A percentile compares a stretch with the other conserved stretches of the same genome.
Conservation (phyloP, 306 rosid genomes). For the Acmispon strigosus region DNA sequence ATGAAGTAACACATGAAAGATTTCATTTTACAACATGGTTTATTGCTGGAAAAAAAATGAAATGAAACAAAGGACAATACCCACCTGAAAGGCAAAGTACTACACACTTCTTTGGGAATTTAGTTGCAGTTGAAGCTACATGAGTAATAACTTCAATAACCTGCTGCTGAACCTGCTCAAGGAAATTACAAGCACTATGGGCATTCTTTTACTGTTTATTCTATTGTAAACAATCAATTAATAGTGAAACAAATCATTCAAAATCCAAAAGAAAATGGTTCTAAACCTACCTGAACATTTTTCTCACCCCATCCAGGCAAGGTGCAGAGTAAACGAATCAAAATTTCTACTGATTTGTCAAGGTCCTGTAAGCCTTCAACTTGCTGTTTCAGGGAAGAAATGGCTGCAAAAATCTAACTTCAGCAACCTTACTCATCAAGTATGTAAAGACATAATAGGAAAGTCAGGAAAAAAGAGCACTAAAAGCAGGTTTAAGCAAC, state of each 20-base stretch:
- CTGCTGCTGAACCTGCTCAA: slow-evolving; percentile 93
- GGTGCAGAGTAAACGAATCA: slow-evolving; percentile 73
- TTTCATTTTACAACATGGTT: not conserved
- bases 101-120: slow-evolving; percentile 89
- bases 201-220: not conserved
- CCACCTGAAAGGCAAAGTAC: slow-evolving; percentile 88
- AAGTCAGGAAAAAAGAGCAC: not conserved
- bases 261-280: slow-evolving; percentile 12
- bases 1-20: not conserved
- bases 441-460: slow-evolving; percentile 6
- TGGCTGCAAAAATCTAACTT: slow-evolving; percentile 52
- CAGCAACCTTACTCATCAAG: slow-evolving; percentile 9
- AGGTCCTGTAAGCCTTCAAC: slow-evolving; percentile 75
- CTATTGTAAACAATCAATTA: not conserved
- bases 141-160: slow-evolving; percentile 72
- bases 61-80: slow-evolving; percentile 19
- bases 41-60: not conserved
- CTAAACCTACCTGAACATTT: slow-evolving; percentile 98
- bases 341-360: slow-evolving; percentile 61
- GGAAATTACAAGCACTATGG: slow-evolving; percentile 13
- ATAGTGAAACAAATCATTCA: not conserved
- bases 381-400: slow-evolving; percentile 77
- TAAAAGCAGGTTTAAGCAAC: not conserved
- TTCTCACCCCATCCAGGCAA: slow-evolving; percentile 99
- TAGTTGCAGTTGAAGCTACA: slow-evolving; percentile 64